Evolutionary conservation across 345 rosid species (phyloP), one percentile per base, ranked within the genome.

Genomic region (Salix purpurea): DNA sequence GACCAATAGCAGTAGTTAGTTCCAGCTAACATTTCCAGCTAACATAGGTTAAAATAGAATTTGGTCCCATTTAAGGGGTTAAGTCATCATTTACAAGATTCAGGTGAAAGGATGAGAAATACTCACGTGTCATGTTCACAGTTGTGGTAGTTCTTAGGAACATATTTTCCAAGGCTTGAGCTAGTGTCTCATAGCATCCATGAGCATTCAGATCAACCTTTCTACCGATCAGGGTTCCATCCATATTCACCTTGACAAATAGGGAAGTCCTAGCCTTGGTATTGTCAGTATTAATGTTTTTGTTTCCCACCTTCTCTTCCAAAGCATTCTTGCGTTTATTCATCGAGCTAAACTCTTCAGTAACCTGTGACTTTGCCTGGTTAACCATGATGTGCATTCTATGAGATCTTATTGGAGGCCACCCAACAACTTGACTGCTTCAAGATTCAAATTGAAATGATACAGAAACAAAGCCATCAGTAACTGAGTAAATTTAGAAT

Each of bases 211-310:
- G 86, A 86, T 96, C 92, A 64, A 96, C 81, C 84, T 96, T 96
- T 82, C 99, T 90, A 78, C 99, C 98, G 18, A 96, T 93, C 4
- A 89, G 89, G 85, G 83, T 88, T n/a, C 99, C 97, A 85, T 93
- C 96, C 99, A 96, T 91, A 69, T 90, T 91, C 78, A 96, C 97
- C 83, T 96, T 96, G 79, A 96, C 97, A 79, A 86, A 93, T 65
- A 78, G 85, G 21, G 91, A 88, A 78, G 39, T 83, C 82, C 85
- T 83, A 58, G 73, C 73, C 81, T 84, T 85, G 65, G 78, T 81
- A 81, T 75, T 80, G 40, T 42, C 73, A 60, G 23, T 56, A 60
- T 75, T 84, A 70, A 74, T 78, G 67, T 81, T 69, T 77, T 64
- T 78, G 77, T 76, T 79, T 48, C 70, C 64, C 32, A 48, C 58